phyloP scores from a whole-genome alignment of 352 stramenopile genomes.

The Globisporangium takayamanum region DNA sequence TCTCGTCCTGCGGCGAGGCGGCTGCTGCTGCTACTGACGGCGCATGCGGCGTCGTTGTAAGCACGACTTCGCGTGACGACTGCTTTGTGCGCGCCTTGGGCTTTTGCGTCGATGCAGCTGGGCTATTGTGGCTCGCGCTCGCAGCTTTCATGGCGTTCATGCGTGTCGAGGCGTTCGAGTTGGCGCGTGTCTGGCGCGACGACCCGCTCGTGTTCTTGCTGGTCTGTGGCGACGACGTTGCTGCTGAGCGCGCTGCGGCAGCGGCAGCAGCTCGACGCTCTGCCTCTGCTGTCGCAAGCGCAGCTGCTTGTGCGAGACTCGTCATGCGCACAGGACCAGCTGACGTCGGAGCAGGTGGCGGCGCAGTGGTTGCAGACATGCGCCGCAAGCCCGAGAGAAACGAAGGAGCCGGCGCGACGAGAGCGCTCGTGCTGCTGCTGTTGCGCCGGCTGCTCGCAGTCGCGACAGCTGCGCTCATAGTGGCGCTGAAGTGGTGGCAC shows the following conservation, averaged over 20 bases:
- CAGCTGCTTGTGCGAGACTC: constrained; percentile 14
- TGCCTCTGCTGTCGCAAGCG: constrained; percentile 9
- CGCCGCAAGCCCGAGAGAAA: background rate
- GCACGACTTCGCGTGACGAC: constrained; percentile 11
- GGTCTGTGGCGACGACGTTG: constrained; percentile 2
- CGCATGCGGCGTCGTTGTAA: constrained; percentile 12
- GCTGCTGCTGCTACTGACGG: background rate
- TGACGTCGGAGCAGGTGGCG: constrained; percentile 7
- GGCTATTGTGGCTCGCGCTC: background rate
- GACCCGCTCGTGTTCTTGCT: background rate
- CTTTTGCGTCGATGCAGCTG: constrained; percentile 3
- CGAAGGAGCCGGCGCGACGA: constrained; percentile 2
- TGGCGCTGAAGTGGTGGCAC: background rate
- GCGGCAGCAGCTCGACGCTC: constrained; percentile 1
- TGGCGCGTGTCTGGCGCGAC: constrained; percentile 5
- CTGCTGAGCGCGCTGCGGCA: background rate
- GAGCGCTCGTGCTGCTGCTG: constrained; percentile 5
- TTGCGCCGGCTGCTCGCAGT: constrained; percentile 6
- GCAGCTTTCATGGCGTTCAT: background rate
- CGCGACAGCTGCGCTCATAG: constrained; percentile 12
- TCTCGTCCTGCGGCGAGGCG: constrained; percentile 7
- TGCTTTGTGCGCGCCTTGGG: constrained; percentile 7
- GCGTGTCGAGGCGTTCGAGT: constrained; percentile 5
- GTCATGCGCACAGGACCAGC: constrained; percentile 6
- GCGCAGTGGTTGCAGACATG: constrained; percentile 3